These are phyloP conservation scores for Claviceps paspali DNA, from an alignment of 2,329 filamentous ascomycete species.

Conservation along the genomic window DNA sequence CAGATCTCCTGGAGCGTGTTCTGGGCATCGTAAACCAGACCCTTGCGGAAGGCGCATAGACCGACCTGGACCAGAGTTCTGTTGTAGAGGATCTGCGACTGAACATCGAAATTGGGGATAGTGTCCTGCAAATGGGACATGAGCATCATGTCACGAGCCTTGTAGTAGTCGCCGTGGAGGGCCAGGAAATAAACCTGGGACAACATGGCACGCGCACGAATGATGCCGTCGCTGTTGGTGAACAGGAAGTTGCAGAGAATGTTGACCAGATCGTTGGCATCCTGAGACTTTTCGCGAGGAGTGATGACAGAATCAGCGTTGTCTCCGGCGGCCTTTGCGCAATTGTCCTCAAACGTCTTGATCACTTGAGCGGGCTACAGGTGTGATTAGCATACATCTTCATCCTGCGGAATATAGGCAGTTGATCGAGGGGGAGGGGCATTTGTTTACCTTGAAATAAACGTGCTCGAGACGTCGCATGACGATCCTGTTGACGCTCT, in stretches of 20 bases:
- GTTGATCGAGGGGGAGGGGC: background rate
- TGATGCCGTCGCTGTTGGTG: constrained; percentile 85
- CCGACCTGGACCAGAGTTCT: constrained; percentile 94
- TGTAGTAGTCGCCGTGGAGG: constrained; percentile 95
- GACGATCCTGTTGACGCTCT: constrained; percentile 79
- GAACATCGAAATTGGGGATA: constrained; percentile 91
- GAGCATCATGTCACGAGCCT: constrained; percentile 95
- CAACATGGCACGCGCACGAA: constrained; percentile 90
- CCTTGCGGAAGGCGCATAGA: constrained; percentile 93
- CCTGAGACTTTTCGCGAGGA: constrained; percentile 49
- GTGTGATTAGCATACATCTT: constrained; percentile 4
- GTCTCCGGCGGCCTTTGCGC: constrained; percentile 66
- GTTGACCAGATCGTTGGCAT: constrained; percentile 64
- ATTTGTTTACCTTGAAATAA: constrained; percentile 71
- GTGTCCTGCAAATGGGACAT: constrained; percentile 99
- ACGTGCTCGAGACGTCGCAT: constrained; percentile 93
- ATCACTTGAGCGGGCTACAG: constrained; percentile 70
- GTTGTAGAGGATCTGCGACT: constrained; percentile 97
- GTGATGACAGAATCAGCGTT: constrained; percentile 66
- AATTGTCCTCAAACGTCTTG: constrained; percentile 84
- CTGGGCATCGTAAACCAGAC: constrained; percentile 92
- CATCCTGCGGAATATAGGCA: background rate
- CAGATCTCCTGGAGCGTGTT: constrained; percentile 97
- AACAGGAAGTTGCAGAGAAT: constrained; percentile 92
- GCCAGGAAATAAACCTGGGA: constrained; percentile 98